Evolutionary conservation across 306 rosid species (phyloP), one percentile per base, ranked within the genome.

Genomic region (Pterocarpus santalinus): DNA sequence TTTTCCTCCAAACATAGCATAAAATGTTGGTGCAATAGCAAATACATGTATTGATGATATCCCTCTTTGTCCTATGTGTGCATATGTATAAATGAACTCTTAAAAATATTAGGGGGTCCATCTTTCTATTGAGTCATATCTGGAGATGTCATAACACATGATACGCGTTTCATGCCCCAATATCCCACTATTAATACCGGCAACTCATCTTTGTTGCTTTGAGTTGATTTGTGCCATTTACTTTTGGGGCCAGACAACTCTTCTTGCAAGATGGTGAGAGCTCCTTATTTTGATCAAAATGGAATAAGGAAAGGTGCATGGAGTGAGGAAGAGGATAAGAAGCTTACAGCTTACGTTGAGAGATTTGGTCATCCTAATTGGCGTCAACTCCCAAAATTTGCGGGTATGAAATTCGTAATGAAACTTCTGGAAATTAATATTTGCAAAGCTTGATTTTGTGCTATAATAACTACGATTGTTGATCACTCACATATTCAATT

Each of bases 251-350:
- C 15, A 8, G 5, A 55, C 7, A 72, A 1, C 17, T 51, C 34
- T 10, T 63, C 57, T n/a, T 17, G 35, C 71, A 83, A 52, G 32
- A 85, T 85, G 88, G 88, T 85, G 30, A 85, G 84, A 41, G 85
- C 85, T 11, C 85, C 85, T 70, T 85, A 85, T 64, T 70, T 80
- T 64, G 88, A 85, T 57, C 65, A 53, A 65, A 76, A 71, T 56
- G 88, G 88, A 85, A 58, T 46, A 47, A 76, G 46, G 67, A 84
- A 79, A 80, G 88, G 88, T 64, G 82, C 85, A 65, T 85, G 88
- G 88, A 80, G 85, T 76, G 75, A 76, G 7, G 88, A 85, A 35
- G 85, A 85, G 62, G 88, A 85, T 47, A 8, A 76, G 34, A 76
- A 8, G 34, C 82, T 85, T 16, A 35, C 17, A 0, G 66, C 80